Conservation (phyloP, 768 basidiomycete genomes). For the Trametes maxima region DNA sequence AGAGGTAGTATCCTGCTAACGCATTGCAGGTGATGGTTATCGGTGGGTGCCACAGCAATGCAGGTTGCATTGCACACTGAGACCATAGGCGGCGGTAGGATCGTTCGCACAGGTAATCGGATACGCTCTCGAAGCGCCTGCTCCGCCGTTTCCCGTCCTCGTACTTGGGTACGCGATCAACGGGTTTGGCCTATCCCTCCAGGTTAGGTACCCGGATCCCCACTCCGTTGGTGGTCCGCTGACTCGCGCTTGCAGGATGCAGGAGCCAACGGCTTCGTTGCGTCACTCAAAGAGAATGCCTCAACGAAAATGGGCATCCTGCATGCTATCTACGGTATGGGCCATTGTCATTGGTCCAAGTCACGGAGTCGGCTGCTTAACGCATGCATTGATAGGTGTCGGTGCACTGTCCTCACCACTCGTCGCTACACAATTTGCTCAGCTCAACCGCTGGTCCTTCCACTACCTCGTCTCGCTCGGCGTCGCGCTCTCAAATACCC, state of each 20-base stretch:
- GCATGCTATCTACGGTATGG: slow-evolving; percentile 63
- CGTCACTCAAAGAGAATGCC: slow-evolving; percentile 54
- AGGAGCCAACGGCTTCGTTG: slow-evolving; percentile 72
- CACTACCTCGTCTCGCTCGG: slow-evolving; percentile 76
- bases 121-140: slow-evolving; percentile 55
- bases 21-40: slow-evolving; percentile 40
- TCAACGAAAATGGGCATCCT: slow-evolving; percentile 70
- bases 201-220: slow-evolving; percentile 31
- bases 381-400: slow-evolving; percentile 44
- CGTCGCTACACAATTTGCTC: slow-evolving; percentile 80
- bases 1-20: neutral
- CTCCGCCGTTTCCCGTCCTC: slow-evolving; percentile 67
- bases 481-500: slow-evolving; percentile 57
- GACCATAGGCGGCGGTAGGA: slow-evolving; percentile 35
- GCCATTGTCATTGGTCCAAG: neutral
- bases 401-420: slow-evolving; percentile 74
- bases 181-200: slow-evolving; percentile 54
- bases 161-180: slow-evolving; percentile 49
- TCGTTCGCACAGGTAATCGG: slow-evolving; percentile 56
- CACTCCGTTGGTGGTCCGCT: neutral
- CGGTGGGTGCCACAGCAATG: slow-evolving; percentile 28
- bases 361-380: neutral
- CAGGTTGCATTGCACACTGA: no score
- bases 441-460: slow-evolving; percentile 68
- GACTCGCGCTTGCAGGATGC: slow-evolving; percentile 50